phyloP scores from a whole-genome alignment of 2,329 filamentous ascomycete genomes.

The Phialophora tarda region DNA sequence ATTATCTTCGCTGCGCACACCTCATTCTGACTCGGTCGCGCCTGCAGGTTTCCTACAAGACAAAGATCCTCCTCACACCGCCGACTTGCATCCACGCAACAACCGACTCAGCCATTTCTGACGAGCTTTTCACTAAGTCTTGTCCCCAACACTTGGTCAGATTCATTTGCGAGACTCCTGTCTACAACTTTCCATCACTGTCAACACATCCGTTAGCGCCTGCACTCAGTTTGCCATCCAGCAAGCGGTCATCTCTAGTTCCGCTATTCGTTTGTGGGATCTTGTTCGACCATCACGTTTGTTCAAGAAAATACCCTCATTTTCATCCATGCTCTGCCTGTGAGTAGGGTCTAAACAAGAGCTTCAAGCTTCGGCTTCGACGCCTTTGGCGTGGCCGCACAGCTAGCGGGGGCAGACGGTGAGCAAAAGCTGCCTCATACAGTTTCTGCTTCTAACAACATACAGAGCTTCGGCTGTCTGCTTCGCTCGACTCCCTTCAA shows the following conservation, averaged over 20 bases:
- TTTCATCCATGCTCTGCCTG: conserved; percentile 30
- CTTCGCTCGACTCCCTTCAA: conserved; percentile 26
- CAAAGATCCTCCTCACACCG: conserved; percentile 19
- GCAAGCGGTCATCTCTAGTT: neutral
- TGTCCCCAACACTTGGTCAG: conserved; percentile 43
- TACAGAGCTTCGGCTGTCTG: conserved; percentile 34
- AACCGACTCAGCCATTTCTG: conserved; percentile 16
- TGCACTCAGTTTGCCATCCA: conserved; percentile 3
- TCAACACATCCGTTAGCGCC: neutral
- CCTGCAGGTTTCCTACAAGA: conserved; percentile 31
- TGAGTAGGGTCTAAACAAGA: conserved; percentile 24
- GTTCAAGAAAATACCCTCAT: conserved; percentile 3
- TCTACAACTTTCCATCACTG: conserved; percentile 16
- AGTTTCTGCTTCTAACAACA: conserved; percentile 7
- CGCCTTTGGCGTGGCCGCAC: conserved; percentile 35
- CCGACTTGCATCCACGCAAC: neutral
- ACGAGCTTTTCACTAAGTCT: conserved; percentile 61
- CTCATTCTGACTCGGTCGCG: conserved; percentile 24
- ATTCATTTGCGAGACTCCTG: conserved; percentile 15
- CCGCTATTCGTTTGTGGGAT: conserved; percentile 1
- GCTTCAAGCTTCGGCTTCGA: conserved; percentile 34
- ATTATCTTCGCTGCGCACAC: conserved; percentile 2
- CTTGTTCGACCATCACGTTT: conserved; percentile 6
- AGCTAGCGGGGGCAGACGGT: conserved; percentile 33
- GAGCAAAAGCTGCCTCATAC: conserved; percentile 14